phyloP scores from a whole-genome alignment of 2,329 filamentous ascomycete genomes.

The Epichloe brachyelytri region DNA sequence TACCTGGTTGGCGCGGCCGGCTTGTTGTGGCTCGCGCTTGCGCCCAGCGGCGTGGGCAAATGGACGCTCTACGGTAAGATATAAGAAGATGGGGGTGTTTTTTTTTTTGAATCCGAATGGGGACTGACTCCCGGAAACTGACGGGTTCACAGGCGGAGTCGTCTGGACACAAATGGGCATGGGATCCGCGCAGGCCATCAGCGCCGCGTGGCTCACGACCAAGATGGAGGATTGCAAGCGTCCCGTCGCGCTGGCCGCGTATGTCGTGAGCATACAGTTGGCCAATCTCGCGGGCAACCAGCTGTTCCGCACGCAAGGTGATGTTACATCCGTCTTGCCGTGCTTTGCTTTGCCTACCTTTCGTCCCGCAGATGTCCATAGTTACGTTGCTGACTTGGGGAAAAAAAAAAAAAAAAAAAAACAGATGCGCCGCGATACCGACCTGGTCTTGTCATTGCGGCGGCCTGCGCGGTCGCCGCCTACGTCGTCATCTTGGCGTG shows the following conservation, averaged over 20 bases:
- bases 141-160: constrained; percentile 11
- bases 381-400: no score
- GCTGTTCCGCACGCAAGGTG: constrained; percentile 15
- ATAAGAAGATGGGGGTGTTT: no score
- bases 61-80: constrained; percentile 15
- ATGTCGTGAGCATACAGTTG: constrained; percentile 19
- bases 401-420: no score
- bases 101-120: no score
- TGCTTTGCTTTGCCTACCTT: no score
- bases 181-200: constrained; percentile 18
- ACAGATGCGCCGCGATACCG: constrained; percentile 16
- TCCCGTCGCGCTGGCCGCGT: constrained; percentile 16
- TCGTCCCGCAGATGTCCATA: no score
- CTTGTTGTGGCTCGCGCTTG: constrained; percentile 15
- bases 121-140: no score
- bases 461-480: constrained; percentile 13
- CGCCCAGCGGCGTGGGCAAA: constrained; percentile 11
- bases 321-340: no score
- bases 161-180: constrained; percentile 21
- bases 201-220: constrained; percentile 16
- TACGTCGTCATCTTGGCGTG: constrained; percentile 14
- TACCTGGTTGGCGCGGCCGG: constrained; percentile 16
- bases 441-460: constrained; percentile 13
- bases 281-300: constrained; percentile 19
- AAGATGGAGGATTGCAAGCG: constrained; percentile 18